phyloP scores from a whole-genome alignment of 305 asterid genomes.

The Fraxinus dipetala region DNA sequence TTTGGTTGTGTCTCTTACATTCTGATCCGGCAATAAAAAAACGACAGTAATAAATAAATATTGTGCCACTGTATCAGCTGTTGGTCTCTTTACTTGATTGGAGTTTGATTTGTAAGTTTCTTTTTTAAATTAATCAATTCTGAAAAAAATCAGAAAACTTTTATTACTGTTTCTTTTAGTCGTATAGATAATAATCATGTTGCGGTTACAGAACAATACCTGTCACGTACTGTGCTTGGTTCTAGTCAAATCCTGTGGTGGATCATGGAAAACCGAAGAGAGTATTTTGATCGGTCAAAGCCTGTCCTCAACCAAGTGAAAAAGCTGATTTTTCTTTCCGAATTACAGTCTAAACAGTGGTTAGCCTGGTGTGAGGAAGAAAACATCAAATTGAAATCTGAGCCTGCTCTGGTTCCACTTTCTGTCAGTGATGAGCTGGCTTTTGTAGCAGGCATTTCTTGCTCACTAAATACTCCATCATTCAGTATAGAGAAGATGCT shows the following conservation, averaged over 20 bases:
- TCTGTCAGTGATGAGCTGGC: conserved; percentile 95
- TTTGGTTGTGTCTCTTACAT: neutral
- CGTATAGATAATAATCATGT: neutral
- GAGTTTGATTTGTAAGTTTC: neutral
- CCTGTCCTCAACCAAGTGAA: conserved; percentile 74
- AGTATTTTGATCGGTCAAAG: conserved; percentile 85
- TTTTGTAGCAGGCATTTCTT: conserved; percentile 79
- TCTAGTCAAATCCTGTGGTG: conserved; percentile 93
- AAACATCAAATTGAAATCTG: conserved; percentile 65
- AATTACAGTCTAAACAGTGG: conserved; percentile 83
- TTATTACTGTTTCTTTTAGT: conserved; percentile 2
- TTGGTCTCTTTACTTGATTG: conserved; percentile 7
- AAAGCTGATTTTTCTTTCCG: conserved; percentile 81
- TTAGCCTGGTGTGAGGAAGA: conserved; percentile 91
- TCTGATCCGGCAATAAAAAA: neutral
- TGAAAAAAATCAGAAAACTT: conserved; percentile 1
- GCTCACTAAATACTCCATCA: conserved; percentile 73
- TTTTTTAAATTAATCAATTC: neutral
- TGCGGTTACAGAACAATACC: conserved; percentile 67
- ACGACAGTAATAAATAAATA: neutral
- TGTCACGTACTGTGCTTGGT: conserved; percentile 82
- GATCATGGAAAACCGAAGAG: conserved; percentile 98
- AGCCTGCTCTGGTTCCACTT: conserved; percentile 74
- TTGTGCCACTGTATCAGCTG: neutral
- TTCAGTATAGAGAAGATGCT: conserved; percentile 73